Conservation (phyloP, 371 early-diverging fungal genomes). For the Apophysomyces ossiformis region DNA sequence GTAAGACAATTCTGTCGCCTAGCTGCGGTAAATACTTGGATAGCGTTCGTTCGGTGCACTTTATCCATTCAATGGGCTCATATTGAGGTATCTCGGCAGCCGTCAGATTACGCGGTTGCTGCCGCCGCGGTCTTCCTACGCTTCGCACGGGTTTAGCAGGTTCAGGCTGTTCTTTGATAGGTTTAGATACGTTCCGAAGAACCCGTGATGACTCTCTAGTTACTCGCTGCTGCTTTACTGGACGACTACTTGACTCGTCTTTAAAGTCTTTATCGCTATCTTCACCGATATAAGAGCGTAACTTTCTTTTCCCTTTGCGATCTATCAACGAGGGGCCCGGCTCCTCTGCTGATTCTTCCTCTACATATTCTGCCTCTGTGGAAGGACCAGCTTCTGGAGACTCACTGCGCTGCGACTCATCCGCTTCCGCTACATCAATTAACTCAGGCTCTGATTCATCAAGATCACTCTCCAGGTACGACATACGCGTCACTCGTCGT, state of each 20-base stretch:
- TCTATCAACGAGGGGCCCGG: constrained; percentile 11
- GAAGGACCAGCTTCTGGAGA: constrained; percentile 25
- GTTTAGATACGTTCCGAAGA: constrained; percentile 12
- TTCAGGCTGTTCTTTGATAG: constrained; percentile 5
- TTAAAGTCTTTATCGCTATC: constrained; percentile 37
- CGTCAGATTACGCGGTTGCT: constrained; percentile 26
- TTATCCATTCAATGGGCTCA: constrained; percentile 68
- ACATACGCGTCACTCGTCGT: constrained; percentile 40
- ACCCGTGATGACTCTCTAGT: constrained; percentile 13
- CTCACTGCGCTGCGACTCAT: constrained; percentile 29
- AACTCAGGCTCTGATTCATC: constrained; percentile 47
- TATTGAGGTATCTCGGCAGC: constrained; percentile 39
- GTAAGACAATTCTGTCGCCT: constrained; percentile 65
- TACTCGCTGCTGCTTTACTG: constrained; percentile 14
- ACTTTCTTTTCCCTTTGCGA: constrained; percentile 43
- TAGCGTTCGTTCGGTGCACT: constrained; percentile 52
- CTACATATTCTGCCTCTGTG: constrained; percentile 11
- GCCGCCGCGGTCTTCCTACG: constrained; percentile 1
- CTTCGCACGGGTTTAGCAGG: constrained; percentile 17
- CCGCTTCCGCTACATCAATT: constrained; percentile 39
- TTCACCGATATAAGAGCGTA: constrained; percentile 25
- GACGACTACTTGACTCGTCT: constrained; percentile 30
- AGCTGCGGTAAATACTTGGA: constrained; percentile 76
- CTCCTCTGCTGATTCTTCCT: neutral
- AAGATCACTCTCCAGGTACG: constrained; percentile 52